Evolutionary conservation across 805 yeast genomes (phyloP).

Genomic region (Kazachstania viticola): DNA sequence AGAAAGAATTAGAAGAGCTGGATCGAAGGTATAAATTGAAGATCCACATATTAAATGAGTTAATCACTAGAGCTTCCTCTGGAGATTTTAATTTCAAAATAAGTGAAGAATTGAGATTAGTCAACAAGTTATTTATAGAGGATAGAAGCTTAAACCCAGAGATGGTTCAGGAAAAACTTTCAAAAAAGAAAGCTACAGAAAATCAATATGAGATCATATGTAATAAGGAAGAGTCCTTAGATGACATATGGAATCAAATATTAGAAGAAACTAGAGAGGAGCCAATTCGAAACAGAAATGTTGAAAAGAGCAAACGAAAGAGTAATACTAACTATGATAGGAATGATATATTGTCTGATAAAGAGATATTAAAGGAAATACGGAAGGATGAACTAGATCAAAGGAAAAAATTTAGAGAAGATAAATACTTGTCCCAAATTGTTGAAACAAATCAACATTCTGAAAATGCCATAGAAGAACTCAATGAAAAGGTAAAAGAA

Average conservation of each 20-base stretch:
- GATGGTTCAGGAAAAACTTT: constrained; percentile 7
- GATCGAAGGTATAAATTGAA: constrained; percentile 30
- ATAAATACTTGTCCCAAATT: too few relatives aligned
- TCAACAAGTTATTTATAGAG: constrained; percentile 24
- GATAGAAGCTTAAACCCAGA: constrained; percentile 1
- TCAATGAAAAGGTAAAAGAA: too few relatives aligned
- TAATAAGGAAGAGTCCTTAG: constrained; percentile 15
- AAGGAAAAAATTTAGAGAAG: too few relatives aligned
- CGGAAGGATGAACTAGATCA: too few relatives aligned
- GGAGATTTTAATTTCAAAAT: constrained; percentile 31
- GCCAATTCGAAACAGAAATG: background rate
- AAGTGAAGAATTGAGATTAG: constrained; percentile 30
- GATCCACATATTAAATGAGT: constrained; percentile 27
- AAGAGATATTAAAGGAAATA: constrained; percentile 7
- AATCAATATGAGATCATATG: constrained; percentile 2
- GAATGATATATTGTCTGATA: constrained; percentile 15
- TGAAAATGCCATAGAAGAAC: too few relatives aligned
- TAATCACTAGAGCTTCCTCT: constrained; percentile 29
- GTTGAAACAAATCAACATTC: background rate
- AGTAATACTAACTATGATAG: background rate
- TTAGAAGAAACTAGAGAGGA: constrained; percentile 13
- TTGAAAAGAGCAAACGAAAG: too few relatives aligned
- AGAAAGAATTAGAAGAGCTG: constrained; percentile 31
- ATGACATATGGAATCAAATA: constrained; percentile 21
- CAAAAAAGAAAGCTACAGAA: constrained; percentile 4